These are phyloP conservation scores for Ophiocordyceps camponoti-leonardi DNA, from an alignment of 2,329 filamentous ascomycete genomes.

Conservation along the genomic window DNA sequence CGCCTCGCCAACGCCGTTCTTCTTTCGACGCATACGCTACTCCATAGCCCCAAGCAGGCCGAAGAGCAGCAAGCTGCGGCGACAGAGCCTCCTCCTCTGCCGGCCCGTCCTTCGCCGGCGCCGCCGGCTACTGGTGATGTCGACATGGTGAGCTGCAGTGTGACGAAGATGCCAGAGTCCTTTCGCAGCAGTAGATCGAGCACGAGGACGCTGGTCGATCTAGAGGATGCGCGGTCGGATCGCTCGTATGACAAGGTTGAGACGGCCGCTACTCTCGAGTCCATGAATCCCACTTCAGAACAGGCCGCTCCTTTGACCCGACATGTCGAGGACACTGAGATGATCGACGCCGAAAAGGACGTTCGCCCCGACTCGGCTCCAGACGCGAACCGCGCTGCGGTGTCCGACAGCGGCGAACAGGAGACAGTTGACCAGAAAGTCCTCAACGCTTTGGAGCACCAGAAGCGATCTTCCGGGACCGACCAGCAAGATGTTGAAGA, in stretches of 20 bases:
- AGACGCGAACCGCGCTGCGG: background rate
- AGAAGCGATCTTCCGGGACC: constrained; percentile 29
- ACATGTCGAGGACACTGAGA: background rate
- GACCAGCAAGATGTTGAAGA: constrained; percentile 92
- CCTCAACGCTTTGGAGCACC: constrained; percentile 25
- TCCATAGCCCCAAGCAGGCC: constrained; percentile 13
- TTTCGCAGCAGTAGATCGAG: constrained; percentile 29
- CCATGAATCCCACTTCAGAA: background rate
- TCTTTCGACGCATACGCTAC: constrained; percentile 28
- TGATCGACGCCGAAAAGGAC: background rate
- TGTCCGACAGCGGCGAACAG: constrained; percentile 5
- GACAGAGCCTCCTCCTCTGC: constrained; percentile 28
- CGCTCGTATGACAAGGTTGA: constrained; percentile 18
- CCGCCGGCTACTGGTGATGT: constrained; percentile 16
- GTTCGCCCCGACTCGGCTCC: background rate
- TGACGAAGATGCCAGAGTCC: constrained; percentile 12
- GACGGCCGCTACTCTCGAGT: background rate
- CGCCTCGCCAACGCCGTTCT: constrained; percentile 69
- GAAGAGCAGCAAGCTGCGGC: constrained; percentile 7
- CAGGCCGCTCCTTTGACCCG: background rate
- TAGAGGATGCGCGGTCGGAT: constrained; percentile 18
- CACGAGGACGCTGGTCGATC: constrained; percentile 33
- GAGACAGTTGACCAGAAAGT: constrained; percentile 28
- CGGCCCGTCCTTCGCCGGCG: constrained; percentile 26
- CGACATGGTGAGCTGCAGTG: constrained; percentile 16